Evolutionary conservation across 1,284 basidiomycete genomes (phyloP).

Genomic region (Heterobasidion parviporum): DNA sequence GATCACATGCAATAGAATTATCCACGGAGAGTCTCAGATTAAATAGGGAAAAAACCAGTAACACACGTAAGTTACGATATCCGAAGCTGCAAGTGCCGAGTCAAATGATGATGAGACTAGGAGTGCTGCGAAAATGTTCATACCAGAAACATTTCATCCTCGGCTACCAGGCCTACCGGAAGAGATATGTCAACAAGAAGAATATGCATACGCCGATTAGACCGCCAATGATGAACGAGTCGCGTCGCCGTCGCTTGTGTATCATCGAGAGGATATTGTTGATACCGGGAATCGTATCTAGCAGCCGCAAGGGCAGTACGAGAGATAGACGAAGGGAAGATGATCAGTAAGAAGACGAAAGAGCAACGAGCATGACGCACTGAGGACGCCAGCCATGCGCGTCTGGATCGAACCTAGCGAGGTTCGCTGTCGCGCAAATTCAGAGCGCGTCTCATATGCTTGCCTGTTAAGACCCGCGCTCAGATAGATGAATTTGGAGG

Average conservation of each 20-base stretch:
- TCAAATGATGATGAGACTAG: background rate
- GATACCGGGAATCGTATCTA: conserved; percentile 88
- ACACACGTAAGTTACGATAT: background rate
- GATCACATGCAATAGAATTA: background rate
- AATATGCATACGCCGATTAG: conserved; percentile 83
- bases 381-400: conserved; percentile 77
- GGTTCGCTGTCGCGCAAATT: conserved; percentile 81
- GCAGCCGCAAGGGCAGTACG: background rate
- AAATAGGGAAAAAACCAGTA: too few species aligned
- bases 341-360: conserved; percentile 1
- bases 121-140: background rate
- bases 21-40: too few species aligned
- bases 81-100: background rate
- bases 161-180: conserved; percentile 6
- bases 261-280: conserved; percentile 92
- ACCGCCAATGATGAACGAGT: conserved; percentile 84
- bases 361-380: conserved; percentile 34
- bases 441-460: conserved; percentile 95
- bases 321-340: background rate
- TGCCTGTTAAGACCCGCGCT: conserved; percentile 47
- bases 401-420: conserved; percentile 73
- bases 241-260: conserved; percentile 80
- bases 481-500: conserved; percentile 3
- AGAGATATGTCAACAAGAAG: conserved; percentile 71
- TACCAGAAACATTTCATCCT: background rate